A percentile compares a stretch with the other conserved stretches of the same genome.
Evolutionary conservation across 768 basidiomycete genomes (phyloP).

Genomic region (Boletellus ananas): DNA sequence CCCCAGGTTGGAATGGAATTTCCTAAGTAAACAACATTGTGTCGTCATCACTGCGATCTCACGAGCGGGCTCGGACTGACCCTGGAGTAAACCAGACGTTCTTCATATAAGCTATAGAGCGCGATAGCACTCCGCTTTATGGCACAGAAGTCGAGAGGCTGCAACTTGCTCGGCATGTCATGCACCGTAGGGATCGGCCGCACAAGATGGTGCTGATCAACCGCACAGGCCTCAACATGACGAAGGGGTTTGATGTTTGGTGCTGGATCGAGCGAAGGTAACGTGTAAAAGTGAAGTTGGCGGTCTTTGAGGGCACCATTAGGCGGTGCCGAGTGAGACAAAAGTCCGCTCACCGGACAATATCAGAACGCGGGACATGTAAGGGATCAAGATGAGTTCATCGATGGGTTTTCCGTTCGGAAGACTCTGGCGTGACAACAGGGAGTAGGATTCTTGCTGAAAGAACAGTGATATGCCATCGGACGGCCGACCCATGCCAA

Average conservation of each 20-base stretch:
- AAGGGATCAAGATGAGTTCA: slow-evolving; percentile 75
- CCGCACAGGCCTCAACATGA: slow-evolving; percentile 73
- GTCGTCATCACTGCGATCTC: neutral
- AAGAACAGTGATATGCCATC: slow-evolving; percentile 1
- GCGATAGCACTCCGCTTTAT: slow-evolving; percentile 65
- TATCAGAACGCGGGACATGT: slow-evolving; percentile 69
- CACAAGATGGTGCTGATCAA: slow-evolving; percentile 72
- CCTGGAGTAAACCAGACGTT: slow-evolving; percentile 59
- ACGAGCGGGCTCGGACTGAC: slow-evolving; percentile 31
- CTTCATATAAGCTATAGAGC: slow-evolving; percentile 58
- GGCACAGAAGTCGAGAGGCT: slow-evolving; percentile 67
- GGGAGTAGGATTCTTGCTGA: slow-evolving; percentile 57
- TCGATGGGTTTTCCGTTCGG: slow-evolving; percentile 71
- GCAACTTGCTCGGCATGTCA: slow-evolving; percentile 36
- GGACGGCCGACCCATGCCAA: neutral
- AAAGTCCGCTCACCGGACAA: slow-evolving; percentile 56
- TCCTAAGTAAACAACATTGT: slow-evolving; percentile 44
- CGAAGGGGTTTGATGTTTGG: slow-evolving; percentile 71
- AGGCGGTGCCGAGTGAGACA: neutral
- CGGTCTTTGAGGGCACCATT: slow-evolving; percentile 37
- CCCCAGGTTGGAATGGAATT: slow-evolving; percentile 61
- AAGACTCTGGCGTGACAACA: slow-evolving; percentile 66
- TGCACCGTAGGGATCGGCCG: slow-evolving; percentile 44
- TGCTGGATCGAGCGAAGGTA: slow-evolving; percentile 77
- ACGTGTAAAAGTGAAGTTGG: slow-evolving; percentile 71